phyloP scores from a whole-genome alignment of 805 yeast genomes.

The Ogataea populi-albae region DNA sequence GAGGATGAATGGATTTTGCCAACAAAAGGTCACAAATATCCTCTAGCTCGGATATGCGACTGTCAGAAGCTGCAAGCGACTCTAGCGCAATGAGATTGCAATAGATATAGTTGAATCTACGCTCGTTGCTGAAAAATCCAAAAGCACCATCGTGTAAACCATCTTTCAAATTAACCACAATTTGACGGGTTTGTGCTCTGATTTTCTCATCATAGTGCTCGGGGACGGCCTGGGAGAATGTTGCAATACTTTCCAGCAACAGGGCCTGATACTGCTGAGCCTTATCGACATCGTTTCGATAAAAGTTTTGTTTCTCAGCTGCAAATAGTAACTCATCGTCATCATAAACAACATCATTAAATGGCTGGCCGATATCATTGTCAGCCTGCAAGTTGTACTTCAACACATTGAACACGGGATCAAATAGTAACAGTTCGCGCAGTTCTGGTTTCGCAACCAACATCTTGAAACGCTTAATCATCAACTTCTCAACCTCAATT shows the following conservation, averaged over 20 bases:
- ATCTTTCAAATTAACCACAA: slow-evolving; percentile 7
- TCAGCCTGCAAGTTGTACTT: not conserved
- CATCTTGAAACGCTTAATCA: slow-evolving; percentile 16
- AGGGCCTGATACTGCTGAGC: slow-evolving; percentile 14
- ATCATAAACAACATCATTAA: slow-evolving; percentile 16
- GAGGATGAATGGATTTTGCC: too few species aligned
- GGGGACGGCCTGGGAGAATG: not conserved
- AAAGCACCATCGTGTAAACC: slow-evolving; percentile 28
- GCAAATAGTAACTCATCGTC: slow-evolving; percentile 48
- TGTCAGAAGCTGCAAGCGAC: too few species aligned
- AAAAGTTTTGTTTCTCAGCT: slow-evolving; percentile 65
- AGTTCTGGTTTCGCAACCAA: not conserved
- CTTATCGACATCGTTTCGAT: slow-evolving; percentile 45
- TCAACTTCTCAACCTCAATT: slow-evolving; percentile 29
- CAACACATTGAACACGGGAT: slow-evolving; percentile 2
- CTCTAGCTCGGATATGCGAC: too few species aligned
- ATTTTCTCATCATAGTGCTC: too few species aligned
- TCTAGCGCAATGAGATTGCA: slow-evolving; percentile 14
- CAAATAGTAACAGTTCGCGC: slow-evolving; percentile 3
- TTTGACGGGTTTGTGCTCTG: slow-evolving; percentile 5
- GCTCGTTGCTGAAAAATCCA: slow-evolving; percentile 29
- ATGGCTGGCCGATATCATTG: slow-evolving; percentile 2
- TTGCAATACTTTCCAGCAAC: slow-evolving; percentile 1
- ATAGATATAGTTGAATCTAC: slow-evolving; percentile 22
- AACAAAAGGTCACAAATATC: not conserved